Percentiles rank a stretch among this genome's conserved stretches.
These are phyloP conservation scores for Amaranthus hypochondriacus DNA, from an alignment of 148 eudicot species.

Conservation along the genomic window DNA sequence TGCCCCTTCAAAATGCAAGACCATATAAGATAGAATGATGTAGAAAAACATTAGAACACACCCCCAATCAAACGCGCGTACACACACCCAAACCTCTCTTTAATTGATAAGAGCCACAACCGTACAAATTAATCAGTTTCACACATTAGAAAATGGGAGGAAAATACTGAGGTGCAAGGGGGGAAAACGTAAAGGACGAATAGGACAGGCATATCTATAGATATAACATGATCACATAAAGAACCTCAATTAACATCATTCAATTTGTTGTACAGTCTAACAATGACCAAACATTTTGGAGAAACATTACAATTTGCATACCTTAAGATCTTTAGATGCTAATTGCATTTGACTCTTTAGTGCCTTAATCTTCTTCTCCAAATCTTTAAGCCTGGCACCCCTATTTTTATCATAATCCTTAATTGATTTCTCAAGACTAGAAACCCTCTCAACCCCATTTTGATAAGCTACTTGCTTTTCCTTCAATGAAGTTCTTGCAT, in stretches of 20 bases:
- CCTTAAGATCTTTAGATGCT: slow-evolving; percentile 84
- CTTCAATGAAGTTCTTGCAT: slow-evolving; percentile 58
- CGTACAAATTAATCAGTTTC: not conserved
- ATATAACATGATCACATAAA: not conserved
- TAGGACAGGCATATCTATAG: not conserved
- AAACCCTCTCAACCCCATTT: slow-evolving; percentile 58
- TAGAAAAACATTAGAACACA: not conserved
- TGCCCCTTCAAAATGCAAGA: slow-evolving; percentile 50
- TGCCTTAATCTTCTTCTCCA: slow-evolving; percentile 76
- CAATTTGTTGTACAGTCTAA: not conserved
- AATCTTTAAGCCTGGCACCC: slow-evolving; percentile 67
- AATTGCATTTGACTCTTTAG: slow-evolving; percentile 72
- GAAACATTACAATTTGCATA: slow-evolving; percentile 25
- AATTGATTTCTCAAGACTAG: slow-evolving; percentile 70
- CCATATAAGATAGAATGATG: not conserved
- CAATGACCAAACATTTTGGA: not conserved
- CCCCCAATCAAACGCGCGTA: not conserved
- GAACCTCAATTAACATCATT: not conserved
- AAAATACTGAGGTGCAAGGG: not conserved
- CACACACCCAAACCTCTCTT: too few species aligned
- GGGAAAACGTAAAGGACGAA: not conserved
- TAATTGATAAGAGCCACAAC: not conserved
- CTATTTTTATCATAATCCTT: slow-evolving; percentile 66
- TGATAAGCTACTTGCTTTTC: slow-evolving; percentile 55
- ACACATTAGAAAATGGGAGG: not conserved